A percentile compares a stretch with the other conserved stretches of the same genome.
phyloP scores from a whole-genome alignment of 768 basidiomycete genomes.

The Termitomyces eurrhizus region DNA sequence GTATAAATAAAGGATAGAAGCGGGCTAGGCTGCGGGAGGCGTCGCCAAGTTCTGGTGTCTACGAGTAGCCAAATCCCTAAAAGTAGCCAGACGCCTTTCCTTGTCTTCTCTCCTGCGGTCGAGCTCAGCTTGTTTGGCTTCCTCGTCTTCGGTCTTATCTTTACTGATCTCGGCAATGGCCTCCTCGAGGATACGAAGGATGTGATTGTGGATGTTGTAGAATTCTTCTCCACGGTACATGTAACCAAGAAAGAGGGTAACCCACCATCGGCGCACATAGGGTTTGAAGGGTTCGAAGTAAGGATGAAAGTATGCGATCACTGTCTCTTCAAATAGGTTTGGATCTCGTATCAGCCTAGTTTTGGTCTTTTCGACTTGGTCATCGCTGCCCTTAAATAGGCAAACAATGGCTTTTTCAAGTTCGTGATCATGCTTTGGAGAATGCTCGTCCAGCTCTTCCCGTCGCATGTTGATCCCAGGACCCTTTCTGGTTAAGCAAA shows the following conservation, averaged over 20 bases:
- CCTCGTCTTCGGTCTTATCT: not conserved
- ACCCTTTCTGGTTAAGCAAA: constrained; percentile 16
- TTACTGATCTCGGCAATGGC: not conserved
- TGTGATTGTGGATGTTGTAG: not conserved
- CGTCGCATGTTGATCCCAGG: constrained; percentile 9
- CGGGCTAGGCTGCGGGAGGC: not conserved
- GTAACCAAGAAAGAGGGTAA: not conserved
- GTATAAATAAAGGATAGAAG: not conserved
- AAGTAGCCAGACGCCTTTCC: not conserved
- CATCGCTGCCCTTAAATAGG: not conserved
- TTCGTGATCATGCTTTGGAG: not conserved
- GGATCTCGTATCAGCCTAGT: not conserved
- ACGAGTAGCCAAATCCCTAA: not conserved
- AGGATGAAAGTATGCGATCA: not conserved
- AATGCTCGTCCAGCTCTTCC: not conserved
- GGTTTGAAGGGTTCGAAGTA: constrained; percentile 2
- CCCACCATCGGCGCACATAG: constrained; percentile 1
- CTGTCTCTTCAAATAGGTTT: not conserved
- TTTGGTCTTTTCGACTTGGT: not conserved
- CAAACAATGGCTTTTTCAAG: not conserved
- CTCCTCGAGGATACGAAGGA: not conserved
- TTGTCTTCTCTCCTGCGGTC: not conserved
- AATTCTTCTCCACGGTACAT: not conserved
- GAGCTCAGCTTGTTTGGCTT: not conserved
- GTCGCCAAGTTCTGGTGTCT: not conserved